Percentiles rank a stretch among this genome's conserved stretches.
Conservation (phyloP, 2,329 filamentous ascomycete species). For the Colletotrichum musicola region DNA sequence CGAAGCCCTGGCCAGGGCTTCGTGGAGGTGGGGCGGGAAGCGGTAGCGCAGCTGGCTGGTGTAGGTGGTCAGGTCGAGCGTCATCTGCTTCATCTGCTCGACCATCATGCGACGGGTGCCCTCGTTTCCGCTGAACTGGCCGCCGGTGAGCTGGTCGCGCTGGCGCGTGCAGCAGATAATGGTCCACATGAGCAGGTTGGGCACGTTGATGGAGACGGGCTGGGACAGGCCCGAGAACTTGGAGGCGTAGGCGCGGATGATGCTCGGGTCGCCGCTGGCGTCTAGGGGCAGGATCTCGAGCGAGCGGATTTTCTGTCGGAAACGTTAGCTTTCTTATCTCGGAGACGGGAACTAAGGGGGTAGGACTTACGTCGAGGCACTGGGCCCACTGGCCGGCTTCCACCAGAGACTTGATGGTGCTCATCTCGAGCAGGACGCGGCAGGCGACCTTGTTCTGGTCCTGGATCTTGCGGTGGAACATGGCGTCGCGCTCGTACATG, state of each 20-base stretch:
- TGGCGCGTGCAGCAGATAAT: conserved; percentile 87
- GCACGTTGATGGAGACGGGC: conserved; percentile 88
- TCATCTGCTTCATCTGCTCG: conserved; percentile 81
- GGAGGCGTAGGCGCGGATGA: conserved; percentile 83
- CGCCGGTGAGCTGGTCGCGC: conserved; percentile 76
- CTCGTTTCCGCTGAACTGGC: conserved; percentile 81
- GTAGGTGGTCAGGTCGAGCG: conserved; percentile 92
- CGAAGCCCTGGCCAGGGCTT: conserved; percentile 85
- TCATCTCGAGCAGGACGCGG: conserved; percentile 70
- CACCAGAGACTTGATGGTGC: conserved; percentile 69
- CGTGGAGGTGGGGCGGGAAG: conserved; percentile 87
- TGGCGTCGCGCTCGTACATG: conserved; percentile 72
- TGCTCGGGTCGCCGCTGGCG: conserved; percentile 79
- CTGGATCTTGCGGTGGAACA: conserved; percentile 70
- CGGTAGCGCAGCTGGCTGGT: conserved; percentile 93
- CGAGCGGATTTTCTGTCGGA: conserved; percentile 73
- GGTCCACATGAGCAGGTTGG: conserved; percentile 93
- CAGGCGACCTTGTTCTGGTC: conserved; percentile 70
- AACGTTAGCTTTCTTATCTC: conserved; percentile 6
- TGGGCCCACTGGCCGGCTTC: conserved; percentile 68
- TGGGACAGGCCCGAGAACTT: conserved; percentile 84
- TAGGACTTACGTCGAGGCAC: conserved; percentile 68
- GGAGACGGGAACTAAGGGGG: not conserved
- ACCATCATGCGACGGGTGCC: conserved; percentile 73
- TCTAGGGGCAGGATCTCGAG: conserved; percentile 85